Evolutionary conservation across 2,329 filamentous ascomycete species (phyloP), one percentile per base, ranked within the genome.

Genomic region (Pseudovirgaria hyperparasitica): DNA sequence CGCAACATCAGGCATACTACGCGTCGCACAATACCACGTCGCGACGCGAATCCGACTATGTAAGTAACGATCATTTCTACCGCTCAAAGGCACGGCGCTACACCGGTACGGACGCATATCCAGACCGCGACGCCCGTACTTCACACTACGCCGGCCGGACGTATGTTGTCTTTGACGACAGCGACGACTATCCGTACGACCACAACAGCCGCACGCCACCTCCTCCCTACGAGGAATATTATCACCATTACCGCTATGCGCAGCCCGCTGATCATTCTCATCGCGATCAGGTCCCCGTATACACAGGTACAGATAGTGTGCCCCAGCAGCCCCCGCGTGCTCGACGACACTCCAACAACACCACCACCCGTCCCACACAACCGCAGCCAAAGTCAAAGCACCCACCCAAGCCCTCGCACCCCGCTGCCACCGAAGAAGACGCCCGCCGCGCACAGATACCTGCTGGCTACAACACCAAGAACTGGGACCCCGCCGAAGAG

Each of bases 401-500:
- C 9, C 28, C 39, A 12, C 42, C 54, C 25, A 55, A 58, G 42
- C 37, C 46, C 29, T 47, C 59, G 23, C 55, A 62, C 42, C n/a
- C n/a, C n/a, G n/a, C n/a, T n/a, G 74, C 74, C 31, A 76, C 71
- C 23, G 71, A 70, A 50, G 78, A 82, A 29, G 72, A 77, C 40
- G 71, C 71, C 32, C 59, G 58, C 34, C 60, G 62, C 16, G 68
- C 63, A 46, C 70, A 72, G 33, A 94, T 98, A 31, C 86, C 90
- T 2, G 57, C 74, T 2, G 87, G 90, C 36, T 98, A 92, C 62
- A 92, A 84, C 15, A 74, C 87, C 50, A 96, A 96, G 68, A 92
- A 96, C 63, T 96, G 90, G 90, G 90, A 98, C 52, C 87, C 87
- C 1, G 76, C 73, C 16, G 87, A 96, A 62, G 76, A 85, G 41